Evolutionary conservation across 116 monocot species (phyloP), one percentile per base, ranked within the genome.

Genomic region (Papilionanthe hybrid): DNA sequence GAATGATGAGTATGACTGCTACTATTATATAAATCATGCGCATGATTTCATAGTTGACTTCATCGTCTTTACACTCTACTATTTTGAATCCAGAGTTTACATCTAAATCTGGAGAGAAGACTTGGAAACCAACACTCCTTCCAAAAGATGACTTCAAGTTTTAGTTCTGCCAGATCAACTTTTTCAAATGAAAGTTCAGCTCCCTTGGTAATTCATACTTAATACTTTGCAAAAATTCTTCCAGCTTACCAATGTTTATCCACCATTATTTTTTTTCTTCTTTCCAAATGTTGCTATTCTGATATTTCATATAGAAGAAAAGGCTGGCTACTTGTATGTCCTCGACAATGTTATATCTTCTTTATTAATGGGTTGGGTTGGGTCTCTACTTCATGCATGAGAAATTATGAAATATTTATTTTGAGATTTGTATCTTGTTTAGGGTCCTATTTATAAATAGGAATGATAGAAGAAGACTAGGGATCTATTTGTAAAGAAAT

Each of bases 21-120:
- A 53, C 53, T 9, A 22, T 60, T 22, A 60, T 60, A 60, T 60
- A 0, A 60, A 60, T 60, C 23, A 60, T 60, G 6, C 17, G 60
- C 60, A 22, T 23, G 4, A 22, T 30, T 69, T 65, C 32, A 71
- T 73, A 44, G 44, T 73, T 19, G 7, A 73, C 19, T 43, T 44
- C 1, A 43, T 73, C 13, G 9, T 73, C 7, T 44, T 22, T 73
- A 9, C 43, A 37, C 44, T 73, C 9, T 73, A 43, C 69, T 15
- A 43, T n/a, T 73, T 37, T 69, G 37, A 30, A 13, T 73, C 44
- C 53, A 73, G 75, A 23, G 50, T 28, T 75, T 75, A 49, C 49
- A 48, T 25, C 22, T 28, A 27, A 37, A 75, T 42, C 44, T 73
- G 9, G 73, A 50, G 75, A 28, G 23, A 75, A 75, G 42, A 42